Evolutionary conservation across 306 rosid genomes (phyloP), one percentile per base, ranked within the genome.

Genomic region (Cajanus cajan): DNA sequence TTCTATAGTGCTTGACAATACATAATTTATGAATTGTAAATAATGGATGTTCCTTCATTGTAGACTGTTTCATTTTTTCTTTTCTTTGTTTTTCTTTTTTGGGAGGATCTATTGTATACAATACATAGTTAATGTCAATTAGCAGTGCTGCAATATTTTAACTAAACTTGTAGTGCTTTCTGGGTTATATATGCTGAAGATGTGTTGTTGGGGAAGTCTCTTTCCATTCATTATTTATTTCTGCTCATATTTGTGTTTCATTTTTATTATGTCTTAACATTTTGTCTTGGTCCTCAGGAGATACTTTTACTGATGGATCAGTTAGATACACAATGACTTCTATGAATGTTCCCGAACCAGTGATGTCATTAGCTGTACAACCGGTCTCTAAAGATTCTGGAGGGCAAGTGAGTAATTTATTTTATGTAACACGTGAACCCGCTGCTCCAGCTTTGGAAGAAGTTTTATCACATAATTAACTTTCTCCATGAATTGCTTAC

Each of bases 331-430:
- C 99, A 47, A 95, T 95, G 99, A 95, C 99, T 59, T 93, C 99
- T 41, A 95, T 95, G 99, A 95, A 90, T 85, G 99, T 95, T 65
- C 99, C 99, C 12, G 99, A 95, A 82, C 99, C 99, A 16, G 99
- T 95, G 83, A 95, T 95, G 99, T 95, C 99, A 25, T 91, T 95
- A 87, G 99, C 99, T 34, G 89, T 95, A 39, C 99, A 95, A 78
- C 99, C 99, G 4, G 92, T 93, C 59, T 95, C 99, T 37, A 95
- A 95, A 88, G 99, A 95, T 89, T 86, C 98, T 43, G 98, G 99
- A 77, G 99, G 99, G 67, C 98, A 93, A 86, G 99, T 95, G 68
- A 86, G 96, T 85, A 44, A 54, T 31, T 72, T 82, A 71, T 80
- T n/a, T 80, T 71, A 16, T 63, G 70, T 70, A 66, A 76, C 82